phyloP scores from a whole-genome alignment of 1,284 basidiomycete genomes.

The Heterobasidion annosum region DNA sequence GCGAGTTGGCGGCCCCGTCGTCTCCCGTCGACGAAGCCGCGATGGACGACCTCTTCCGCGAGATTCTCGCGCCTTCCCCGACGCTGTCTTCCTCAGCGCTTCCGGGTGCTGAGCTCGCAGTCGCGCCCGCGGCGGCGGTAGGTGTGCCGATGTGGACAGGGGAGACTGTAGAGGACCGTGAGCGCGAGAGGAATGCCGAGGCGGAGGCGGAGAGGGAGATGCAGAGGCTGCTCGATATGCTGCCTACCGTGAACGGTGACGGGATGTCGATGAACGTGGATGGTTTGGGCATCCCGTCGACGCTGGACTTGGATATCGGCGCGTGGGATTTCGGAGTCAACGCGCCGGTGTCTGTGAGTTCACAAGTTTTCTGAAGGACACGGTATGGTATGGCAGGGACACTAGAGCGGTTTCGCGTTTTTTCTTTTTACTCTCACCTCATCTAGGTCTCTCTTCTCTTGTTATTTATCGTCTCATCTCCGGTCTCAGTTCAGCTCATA shows the following conservation, averaged over 20 bases:
- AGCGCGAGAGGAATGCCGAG: constrained; percentile 8
- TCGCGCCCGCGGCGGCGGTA: constrained; percentile 15
- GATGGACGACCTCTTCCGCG: constrained; percentile 57
- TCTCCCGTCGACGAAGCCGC: constrained; percentile 38
- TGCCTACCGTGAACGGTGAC: constrained; percentile 21
- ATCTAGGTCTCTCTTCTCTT: constrained; percentile 6
- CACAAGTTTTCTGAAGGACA: not conserved
- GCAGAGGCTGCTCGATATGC: constrained; percentile 50
- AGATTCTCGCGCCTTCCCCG: constrained; percentile 55
- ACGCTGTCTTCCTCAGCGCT: constrained; percentile 24
- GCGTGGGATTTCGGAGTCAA: constrained; percentile 20
- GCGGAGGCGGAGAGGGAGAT: constrained; percentile 45
- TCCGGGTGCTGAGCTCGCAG: constrained; percentile 16
- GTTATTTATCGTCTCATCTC: constrained; percentile 12
- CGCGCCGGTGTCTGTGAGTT: not conserved
- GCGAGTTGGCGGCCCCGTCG: constrained; percentile 5
- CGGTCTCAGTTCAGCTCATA: constrained; percentile 12
- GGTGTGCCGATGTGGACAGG: constrained; percentile 10
- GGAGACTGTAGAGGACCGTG: constrained; percentile 15
- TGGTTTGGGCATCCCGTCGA: constrained; percentile 18
- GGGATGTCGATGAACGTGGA: constrained; percentile 12
- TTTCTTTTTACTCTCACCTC: constrained; percentile 2
- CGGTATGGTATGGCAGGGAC: not conserved
- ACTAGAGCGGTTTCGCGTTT: not conserved
- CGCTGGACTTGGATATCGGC: constrained; percentile 26